Conservation (phyloP, 164 flowering plant genomes). For the Berberis thunbergii region DNA sequence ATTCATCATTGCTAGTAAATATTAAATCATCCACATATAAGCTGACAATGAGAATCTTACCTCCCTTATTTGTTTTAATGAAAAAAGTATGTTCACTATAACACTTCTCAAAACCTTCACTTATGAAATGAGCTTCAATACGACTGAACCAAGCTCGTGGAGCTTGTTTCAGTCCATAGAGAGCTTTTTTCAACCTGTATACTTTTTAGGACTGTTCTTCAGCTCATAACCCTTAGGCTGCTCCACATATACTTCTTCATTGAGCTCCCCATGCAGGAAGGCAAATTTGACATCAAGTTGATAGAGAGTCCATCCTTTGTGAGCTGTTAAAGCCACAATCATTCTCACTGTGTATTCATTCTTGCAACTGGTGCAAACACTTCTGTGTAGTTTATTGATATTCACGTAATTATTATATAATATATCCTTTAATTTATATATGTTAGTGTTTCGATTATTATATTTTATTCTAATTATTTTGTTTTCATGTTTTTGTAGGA, state of each 20-base stretch:
- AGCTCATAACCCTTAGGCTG: background rate
- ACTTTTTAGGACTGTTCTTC: background rate
- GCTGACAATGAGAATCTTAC: background rate
- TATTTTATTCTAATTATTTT: too few species aligned
- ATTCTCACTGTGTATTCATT: background rate
- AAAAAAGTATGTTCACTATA: background rate
- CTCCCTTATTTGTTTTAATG: background rate
- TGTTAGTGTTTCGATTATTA: too few species aligned
- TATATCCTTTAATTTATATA: too few species aligned
- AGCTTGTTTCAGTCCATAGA: background rate
- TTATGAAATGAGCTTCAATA: background rate
- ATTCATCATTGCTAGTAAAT: too few species aligned
- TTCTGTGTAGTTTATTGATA: background rate
- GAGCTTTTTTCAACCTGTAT: too few species aligned
- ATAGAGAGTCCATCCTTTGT: too few species aligned
- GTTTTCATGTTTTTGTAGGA: too few species aligned
- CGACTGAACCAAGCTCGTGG: background rate
- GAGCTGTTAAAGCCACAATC: background rate
- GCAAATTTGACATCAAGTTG: too few species aligned
- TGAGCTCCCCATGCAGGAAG: too few species aligned
- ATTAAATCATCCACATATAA: too few species aligned
- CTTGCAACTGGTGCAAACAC: background rate
- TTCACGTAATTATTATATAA: too few species aligned
- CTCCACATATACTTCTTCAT: background rate
- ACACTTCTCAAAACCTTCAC: background rate